Evolutionary conservation across 192 early-diverging fungal genomes (phyloP).

Genomic region (Jimgerdemannia lactiflua): DNA sequence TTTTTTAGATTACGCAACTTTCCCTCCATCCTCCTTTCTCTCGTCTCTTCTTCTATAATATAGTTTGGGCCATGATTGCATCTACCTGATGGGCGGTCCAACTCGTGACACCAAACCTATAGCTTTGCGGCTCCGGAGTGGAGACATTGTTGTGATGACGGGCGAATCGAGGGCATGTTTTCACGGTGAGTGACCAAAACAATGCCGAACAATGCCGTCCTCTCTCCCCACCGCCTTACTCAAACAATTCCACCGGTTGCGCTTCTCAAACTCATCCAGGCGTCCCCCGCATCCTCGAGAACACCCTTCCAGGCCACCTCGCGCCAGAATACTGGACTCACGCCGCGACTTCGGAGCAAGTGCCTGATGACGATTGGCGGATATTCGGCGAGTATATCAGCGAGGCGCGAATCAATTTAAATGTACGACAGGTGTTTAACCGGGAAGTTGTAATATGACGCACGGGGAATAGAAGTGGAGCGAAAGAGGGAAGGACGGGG

Average conservation of each 20-base stretch:
- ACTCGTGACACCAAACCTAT: slow-evolving; percentile 66
- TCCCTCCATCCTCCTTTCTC: background rate
- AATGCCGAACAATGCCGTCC: too few relatives aligned
- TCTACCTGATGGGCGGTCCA: slow-evolving; percentile 79
- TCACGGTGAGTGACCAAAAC: slow-evolving; percentile 60
- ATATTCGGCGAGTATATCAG: slow-evolving; percentile 67
- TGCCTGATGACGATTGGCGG: slow-evolving; percentile 54
- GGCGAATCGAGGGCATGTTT: slow-evolving; percentile 70
- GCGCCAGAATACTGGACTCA: slow-evolving; percentile 13
- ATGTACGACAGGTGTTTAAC: slow-evolving; percentile 77
- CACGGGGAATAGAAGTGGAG: background rate
- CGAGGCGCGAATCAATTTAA: slow-evolving; percentile 83
- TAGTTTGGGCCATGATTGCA: slow-evolving; percentile 71
- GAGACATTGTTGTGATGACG: slow-evolving; percentile 89
- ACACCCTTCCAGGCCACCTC: slow-evolving; percentile 67
- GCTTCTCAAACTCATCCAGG: slow-evolving; percentile 33
- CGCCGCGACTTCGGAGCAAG: background rate
- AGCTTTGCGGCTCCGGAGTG: slow-evolving; percentile 75
- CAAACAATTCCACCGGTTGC: too few relatives aligned
- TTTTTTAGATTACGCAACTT: background rate
- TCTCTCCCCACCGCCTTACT: too few relatives aligned
- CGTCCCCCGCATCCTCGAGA: slow-evolving; percentile 76
- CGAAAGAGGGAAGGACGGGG: background rate
- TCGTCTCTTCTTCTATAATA: background rate
- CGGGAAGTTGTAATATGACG: too few relatives aligned